A percentile compares a stretch with the other conserved stretches of the same genome.
Conservation (phyloP, 129 eudicot species). For the Glebionis coronaria region DNA sequence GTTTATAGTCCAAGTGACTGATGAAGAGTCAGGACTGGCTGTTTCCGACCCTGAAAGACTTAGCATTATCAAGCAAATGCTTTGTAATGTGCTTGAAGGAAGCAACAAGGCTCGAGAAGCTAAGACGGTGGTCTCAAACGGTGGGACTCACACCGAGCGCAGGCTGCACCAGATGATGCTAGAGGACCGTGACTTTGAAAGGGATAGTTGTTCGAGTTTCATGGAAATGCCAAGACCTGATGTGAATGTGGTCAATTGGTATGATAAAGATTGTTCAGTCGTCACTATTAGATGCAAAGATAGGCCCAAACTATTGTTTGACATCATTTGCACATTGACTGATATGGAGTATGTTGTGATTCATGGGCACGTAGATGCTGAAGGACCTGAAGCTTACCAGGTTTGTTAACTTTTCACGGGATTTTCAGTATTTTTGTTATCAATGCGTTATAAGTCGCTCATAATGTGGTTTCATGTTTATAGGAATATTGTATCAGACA, state of each 20-base stretch:
- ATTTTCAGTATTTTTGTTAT: background rate
- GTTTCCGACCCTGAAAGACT: slow-evolving; percentile 60
- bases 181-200: slow-evolving; percentile 77
- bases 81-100: slow-evolving; percentile 72
- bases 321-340: slow-evolving; percentile 79
- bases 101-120: slow-evolving; percentile 75
- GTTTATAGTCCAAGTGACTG: slow-evolving; percentile 81
- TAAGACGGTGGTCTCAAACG: slow-evolving; percentile 62
- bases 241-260: slow-evolving; percentile 86
- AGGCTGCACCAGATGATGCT: slow-evolving; percentile 97
- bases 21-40: slow-evolving; percentile 59
- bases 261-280: slow-evolving; percentile 87
- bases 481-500: slow-evolving; percentile 90
- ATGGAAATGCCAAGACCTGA: slow-evolving; percentile 58
- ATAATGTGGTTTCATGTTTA: slow-evolving; percentile 15
- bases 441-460: background rate
- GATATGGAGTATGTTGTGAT: slow-evolving; percentile 92
- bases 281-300: slow-evolving; percentile 83
- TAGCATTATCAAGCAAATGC: slow-evolving; percentile 56
- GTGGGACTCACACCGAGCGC: slow-evolving; percentile 67
- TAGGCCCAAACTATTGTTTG: slow-evolving; percentile 88
- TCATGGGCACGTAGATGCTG: slow-evolving; percentile 90
- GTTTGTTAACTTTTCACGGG: slow-evolving; percentile 32
- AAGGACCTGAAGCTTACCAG: slow-evolving; percentile 85
- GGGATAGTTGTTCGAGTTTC: slow-evolving; percentile 23